Percentiles rank a stretch among this genome's conserved stretches.
Conservation (phyloP, 2,329 filamentous ascomycete genomes). For the Xylaria sp. region DNA sequence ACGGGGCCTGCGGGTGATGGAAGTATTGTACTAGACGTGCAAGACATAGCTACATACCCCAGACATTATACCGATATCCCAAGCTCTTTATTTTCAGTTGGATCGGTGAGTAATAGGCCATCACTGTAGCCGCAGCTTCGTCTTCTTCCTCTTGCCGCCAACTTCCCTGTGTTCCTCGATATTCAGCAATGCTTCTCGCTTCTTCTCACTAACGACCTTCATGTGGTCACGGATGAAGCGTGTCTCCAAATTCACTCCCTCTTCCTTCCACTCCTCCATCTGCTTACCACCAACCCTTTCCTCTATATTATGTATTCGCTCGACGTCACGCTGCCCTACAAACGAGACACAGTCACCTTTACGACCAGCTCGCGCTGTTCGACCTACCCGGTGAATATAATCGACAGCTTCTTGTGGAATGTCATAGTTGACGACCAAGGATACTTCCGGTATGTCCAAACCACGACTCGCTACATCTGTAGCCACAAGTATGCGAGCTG, state of each 20-base stretch:
- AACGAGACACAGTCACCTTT: constrained; percentile 85
- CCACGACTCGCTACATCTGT: constrained; percentile 95
- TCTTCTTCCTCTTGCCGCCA: constrained; percentile 80
- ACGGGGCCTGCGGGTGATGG: not conserved
- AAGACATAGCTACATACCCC: not conserved
- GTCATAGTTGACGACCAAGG: constrained; percentile 93
- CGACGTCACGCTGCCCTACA: constrained; percentile 92
- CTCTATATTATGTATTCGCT: constrained; percentile 91
- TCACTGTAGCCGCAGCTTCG: constrained; percentile 60
- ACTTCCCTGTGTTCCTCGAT: constrained; percentile 94
- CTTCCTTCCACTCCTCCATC: constrained; percentile 87
- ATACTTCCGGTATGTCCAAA: constrained; percentile 93
- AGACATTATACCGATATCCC: not conserved
- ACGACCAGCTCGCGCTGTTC: constrained; percentile 91
- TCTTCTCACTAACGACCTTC: constrained; percentile 94
- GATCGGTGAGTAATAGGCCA: not conserved
- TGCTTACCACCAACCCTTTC: constrained; percentile 75
- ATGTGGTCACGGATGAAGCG: constrained; percentile 85
- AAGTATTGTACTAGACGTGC: not conserved
- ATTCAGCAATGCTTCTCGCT: constrained; percentile 88
- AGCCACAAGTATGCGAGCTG: constrained; percentile 89
- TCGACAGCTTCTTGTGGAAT: constrained; percentile 96
- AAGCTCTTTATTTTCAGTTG: not conserved
- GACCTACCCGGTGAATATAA: constrained; percentile 95
- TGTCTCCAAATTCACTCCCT: constrained; percentile 93